Evolutionary conservation across 768 basidiomycete species (phyloP), one percentile per base, ranked within the genome.

Genomic region (Dacryopinax primogenitus): DNA sequence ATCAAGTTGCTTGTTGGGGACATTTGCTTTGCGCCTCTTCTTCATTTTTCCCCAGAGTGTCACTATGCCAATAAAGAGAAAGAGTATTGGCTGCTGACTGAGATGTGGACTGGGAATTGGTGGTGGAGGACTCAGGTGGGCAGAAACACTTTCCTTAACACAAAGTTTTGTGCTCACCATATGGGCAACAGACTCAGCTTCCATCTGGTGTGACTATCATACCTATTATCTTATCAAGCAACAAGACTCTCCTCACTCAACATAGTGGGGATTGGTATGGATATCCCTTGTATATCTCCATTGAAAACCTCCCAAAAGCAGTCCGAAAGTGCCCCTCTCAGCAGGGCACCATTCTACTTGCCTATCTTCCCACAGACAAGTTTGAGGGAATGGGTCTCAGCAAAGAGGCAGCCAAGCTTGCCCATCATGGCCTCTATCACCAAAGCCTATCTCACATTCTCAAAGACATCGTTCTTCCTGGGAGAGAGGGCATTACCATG

Each of bases 361-460:
- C 70, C 0, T 81, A 81, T 66, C 72, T 81, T 1, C 75, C 78
- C 0, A 73, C 76, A 0, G 67, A 71, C 0, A 75, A 76, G 39
- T 67, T 80, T 0, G 70, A 73, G 1, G 9, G 30, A 7, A 28
- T 74, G 73, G 51, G 72, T 69, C 16, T 33, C 3, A 58, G 67
- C 67, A 75, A 82, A 82, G 80, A 1, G 82, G 82, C 13, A 4
- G 23, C 51, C 30, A 58, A 69, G 79, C 79, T 36, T 82, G 83
- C 68, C 11, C 16, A 34, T 64, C 67, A 73, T 64, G 37, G 71
- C 0, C 67, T 79, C 0, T 81, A 80, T 64, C 79, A 81, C 63
- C 35, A 71, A 4, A 75, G 74, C 41, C 78, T 76, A 75, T 21
- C 47, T 0, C 9, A 18, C 1, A 70, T 82, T 1, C 68, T 80